These are phyloP conservation scores for Protostelium mycophagum DNA, from an alignment of 78 protist species.

Conservation along the genomic window DNA sequence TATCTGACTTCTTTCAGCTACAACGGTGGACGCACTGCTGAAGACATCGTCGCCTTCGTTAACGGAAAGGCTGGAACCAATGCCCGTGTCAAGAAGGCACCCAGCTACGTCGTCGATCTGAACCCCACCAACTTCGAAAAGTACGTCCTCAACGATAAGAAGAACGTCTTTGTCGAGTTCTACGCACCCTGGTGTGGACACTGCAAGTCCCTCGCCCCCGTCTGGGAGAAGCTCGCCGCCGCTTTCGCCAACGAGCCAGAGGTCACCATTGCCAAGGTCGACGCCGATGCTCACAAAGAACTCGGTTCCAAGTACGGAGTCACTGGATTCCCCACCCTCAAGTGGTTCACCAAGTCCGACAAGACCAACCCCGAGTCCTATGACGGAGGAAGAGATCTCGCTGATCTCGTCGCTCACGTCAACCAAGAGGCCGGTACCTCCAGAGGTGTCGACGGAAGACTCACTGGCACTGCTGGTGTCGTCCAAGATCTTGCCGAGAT, in stretches of 20 bases:
- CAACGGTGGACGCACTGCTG: conserved; percentile 69
- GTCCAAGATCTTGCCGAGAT: conserved; percentile 40
- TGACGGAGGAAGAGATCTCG: conserved; percentile 63
- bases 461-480: conserved; percentile 63
- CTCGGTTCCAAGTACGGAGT: conserved; percentile 62
- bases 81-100: conserved; percentile 38
- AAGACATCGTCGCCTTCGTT: conserved; percentile 60
- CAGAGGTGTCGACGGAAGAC: conserved; percentile 41
- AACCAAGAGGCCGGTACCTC: conserved; percentile 54
- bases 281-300: conserved; percentile 65
- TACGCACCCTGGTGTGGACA: conserved; percentile 93
- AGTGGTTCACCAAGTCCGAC: conserved; percentile 73
- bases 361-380: conserved; percentile 57
- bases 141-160: conserved; percentile 39
- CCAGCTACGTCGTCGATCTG: conserved; percentile 63
- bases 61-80: conserved; percentile 54
- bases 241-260: conserved; percentile 31
- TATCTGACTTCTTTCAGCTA: conserved; percentile 31
- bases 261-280: conserved; percentile 74
- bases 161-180: conserved; percentile 74
- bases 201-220: conserved; percentile 82
- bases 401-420: conserved; percentile 51
- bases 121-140: conserved; percentile 58
- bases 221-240: conserved; percentile 61
- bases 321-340: conserved; percentile 91